These are phyloP conservation scores for Stentor roeselii DNA, from an alignment of 73 alveolate species.

Conservation along the genomic window DNA sequence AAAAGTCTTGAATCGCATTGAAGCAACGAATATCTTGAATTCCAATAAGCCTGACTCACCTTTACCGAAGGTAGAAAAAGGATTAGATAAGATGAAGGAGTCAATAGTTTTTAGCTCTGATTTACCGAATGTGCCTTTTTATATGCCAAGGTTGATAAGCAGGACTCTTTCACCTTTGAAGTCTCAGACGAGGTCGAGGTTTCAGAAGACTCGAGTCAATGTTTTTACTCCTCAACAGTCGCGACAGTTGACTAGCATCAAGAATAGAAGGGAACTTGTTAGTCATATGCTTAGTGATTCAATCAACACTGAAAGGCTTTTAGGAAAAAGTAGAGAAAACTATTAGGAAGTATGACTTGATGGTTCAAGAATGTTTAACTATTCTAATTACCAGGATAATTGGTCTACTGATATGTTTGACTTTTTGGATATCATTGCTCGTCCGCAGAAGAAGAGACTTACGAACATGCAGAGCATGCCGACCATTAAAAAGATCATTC, in stretches of 20 bases:
- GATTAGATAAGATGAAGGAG: too few relatives aligned
- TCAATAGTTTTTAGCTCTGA: not conserved
- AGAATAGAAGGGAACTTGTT: too few relatives aligned
- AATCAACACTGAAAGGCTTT: too few relatives aligned
- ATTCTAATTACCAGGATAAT: not conserved
- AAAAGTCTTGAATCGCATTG: too few relatives aligned
- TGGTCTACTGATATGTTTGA: not conserved
- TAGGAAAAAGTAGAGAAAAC: too few relatives aligned
- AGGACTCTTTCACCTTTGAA: not conserved
- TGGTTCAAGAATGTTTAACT: too few relatives aligned
- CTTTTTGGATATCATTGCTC: not conserved
- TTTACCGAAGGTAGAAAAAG: too few relatives aligned
- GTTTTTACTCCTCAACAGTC: not conserved
- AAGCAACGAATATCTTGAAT: too few relatives aligned
- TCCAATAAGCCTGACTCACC: too few relatives aligned
- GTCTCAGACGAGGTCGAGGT: not conserved
- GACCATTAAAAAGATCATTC: conserved; percentile 66
- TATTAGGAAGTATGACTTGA: too few relatives aligned
- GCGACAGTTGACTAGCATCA: too few relatives aligned
- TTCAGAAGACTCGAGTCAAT: not conserved
- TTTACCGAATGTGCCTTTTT: not conserved
- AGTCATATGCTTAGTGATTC: too few relatives aligned
- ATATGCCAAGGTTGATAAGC: not conserved
- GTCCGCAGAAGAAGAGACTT: not conserved
- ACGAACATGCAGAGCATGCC: conserved; percentile 72